Evolutionary conservation across 1,139 yeast genomes (phyloP), one percentile per base, ranked within the genome.

Genomic region (Suhomyces yuchorum): DNA sequence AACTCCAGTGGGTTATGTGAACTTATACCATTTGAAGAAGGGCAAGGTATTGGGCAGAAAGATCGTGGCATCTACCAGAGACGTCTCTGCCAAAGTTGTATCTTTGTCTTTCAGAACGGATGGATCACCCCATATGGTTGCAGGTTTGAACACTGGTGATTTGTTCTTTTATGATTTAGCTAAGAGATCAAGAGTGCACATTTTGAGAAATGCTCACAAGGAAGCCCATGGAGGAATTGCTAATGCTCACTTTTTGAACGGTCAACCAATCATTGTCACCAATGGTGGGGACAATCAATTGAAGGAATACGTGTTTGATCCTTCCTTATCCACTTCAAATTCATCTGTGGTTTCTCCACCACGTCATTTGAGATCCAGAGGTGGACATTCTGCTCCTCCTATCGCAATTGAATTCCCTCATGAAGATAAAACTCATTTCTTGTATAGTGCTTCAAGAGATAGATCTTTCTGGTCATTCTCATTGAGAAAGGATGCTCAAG

Each of bases 311-410:
- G 97, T 92, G 0, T 95, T 95, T 68, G 99, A 93, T 67, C 97
- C 97, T 2, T 80, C 93, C 3, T 73, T 91, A 48, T 82, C 93
- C 0, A 75, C 86, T 14, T 72, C 85, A n/a, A 80, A 83, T 55
- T 67, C 80, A 2, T 69, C 84, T 0, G 82, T 90, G 28, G 84
- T 86, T 5, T 82, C 95, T 6, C 96, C 98, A 1, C 99, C 99
- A 36, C 84, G 99, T 63, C 84, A 86, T 53, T 76, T 95, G 58
- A 82, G 99, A 66, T 87, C 96, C 0, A 81, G 99, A 64, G 98
- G 98, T 58, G 99, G 99, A 12, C 99, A 95, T 66, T 84, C 97
- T 3, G 87, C 90, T 19, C 97, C 99, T 6, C 96, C 99, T 3
- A 76, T 87, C 1, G 69, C 82, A 11, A 84, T 95, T 42, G 74